These are phyloP conservation scores for Tetraselmis striata DNA, from an alignment of 139 green algal genomes.

Conservation along the genomic window DNA sequence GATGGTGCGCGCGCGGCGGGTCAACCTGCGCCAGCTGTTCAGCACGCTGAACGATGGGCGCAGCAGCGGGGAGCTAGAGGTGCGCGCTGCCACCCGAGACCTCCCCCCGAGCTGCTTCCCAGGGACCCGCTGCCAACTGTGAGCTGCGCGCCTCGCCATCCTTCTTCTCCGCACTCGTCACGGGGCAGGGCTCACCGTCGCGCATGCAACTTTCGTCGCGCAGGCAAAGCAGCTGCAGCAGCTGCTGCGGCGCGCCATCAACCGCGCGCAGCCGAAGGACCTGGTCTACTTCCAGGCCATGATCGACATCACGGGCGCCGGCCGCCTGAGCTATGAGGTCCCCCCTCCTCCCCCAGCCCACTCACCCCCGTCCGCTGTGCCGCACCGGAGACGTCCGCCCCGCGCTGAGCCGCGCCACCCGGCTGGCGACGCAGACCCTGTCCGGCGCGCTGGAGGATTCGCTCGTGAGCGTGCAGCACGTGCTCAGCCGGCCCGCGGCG, in stretches of 20 bases:
- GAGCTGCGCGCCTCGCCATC: not conserved
- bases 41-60: not conserved
- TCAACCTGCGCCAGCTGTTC: not conserved
- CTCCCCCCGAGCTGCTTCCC: too few species aligned
- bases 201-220: too few species aligned
- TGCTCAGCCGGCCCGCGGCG: not conserved
- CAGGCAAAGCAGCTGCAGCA: not conserved
- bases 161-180: not conserved
- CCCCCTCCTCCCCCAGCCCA: not conserved
- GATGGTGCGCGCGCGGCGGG: not conserved
- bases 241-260: not conserved
- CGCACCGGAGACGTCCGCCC: too few species aligned
- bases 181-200: too few species aligned
- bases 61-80: not conserved
- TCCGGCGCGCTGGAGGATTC: not conserved
- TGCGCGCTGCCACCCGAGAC: too few species aligned
- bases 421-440: not conserved
- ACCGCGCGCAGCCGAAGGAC: not conserved
- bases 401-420: too few species aligned
- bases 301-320: not conserved
- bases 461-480: not conserved
- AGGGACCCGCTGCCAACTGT: not conserved
- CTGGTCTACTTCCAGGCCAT: not conserved
- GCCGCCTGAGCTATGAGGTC: not conserved
- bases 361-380: too few species aligned